phyloP scores from a whole-genome alignment of 1,284 basidiomycete genomes.

The Takashimella koratensis region DNA sequence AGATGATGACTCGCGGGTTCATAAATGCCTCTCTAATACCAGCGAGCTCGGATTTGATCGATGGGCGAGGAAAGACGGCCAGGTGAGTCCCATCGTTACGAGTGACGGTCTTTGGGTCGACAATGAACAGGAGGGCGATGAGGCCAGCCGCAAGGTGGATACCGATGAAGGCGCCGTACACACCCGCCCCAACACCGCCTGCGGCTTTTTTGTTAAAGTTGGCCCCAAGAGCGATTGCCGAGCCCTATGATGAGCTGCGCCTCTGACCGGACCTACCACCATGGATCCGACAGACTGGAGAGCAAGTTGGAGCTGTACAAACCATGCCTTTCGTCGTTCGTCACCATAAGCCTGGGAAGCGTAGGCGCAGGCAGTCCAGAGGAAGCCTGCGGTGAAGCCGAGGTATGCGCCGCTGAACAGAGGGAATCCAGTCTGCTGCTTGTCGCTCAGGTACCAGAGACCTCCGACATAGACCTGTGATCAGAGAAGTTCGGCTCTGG shows the following conservation, averaged over 20 bases:
- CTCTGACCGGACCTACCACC: not conserved
- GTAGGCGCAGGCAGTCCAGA: not conserved
- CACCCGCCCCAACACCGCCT: constrained; percentile 1
- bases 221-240: constrained; percentile 3
- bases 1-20: constrained; percentile 3
- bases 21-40: constrained; percentile 4
- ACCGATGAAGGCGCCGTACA: constrained; percentile 9
- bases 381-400: not conserved
- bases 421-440: not conserved
- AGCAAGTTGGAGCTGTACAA: not conserved
- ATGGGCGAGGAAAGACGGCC: not conserved
- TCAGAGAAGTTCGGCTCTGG: not conserved
- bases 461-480: constrained; percentile 1
- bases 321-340: not conserved
- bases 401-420: not conserved
- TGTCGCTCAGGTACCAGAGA: not conserved
- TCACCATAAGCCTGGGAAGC: not conserved
- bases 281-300: not conserved
- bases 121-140: constrained; percentile 7
- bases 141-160: constrained; percentile 7
- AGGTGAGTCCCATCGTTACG: constrained; percentile 7
- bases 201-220: not conserved
- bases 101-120: constrained; percentile 5
- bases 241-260: not conserved
- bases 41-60: not conserved